Conservation (phyloP, 768 basidiomycete species). For the Podaxis rugospora region DNA sequence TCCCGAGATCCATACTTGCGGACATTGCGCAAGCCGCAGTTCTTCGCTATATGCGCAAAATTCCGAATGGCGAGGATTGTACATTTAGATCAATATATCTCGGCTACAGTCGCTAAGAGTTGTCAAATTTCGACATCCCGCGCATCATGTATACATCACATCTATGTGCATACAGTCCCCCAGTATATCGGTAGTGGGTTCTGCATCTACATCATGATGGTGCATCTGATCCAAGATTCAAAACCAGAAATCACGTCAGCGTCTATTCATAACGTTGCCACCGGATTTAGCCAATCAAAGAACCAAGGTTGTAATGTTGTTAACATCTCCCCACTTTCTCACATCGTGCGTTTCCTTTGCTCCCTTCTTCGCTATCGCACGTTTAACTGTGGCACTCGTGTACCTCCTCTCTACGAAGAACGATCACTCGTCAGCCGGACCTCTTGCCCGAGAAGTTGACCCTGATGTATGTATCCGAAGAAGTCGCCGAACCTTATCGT, state of each 20-base stretch:
- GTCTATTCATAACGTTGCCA: not conserved
- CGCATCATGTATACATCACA: not conserved
- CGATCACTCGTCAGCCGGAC: not conserved
- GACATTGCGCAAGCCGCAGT: not conserved
- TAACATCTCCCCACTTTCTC: not conserved
- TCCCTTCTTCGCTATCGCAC: not conserved
- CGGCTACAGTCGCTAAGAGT: not conserved
- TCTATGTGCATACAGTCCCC: not conserved
- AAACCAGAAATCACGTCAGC: not conserved
- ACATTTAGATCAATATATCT: not conserved
- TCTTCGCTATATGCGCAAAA: not conserved
- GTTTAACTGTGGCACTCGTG: not conserved
- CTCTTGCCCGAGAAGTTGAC: not conserved
- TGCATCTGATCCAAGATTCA: not conserved
- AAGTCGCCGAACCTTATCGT: not conserved
- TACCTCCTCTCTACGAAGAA: not conserved
- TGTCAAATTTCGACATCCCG: not conserved
- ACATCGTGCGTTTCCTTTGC: not conserved
- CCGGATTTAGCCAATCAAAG: not conserved
- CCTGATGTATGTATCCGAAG: not conserved
- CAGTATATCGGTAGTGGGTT: no score
- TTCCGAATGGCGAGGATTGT: not conserved
- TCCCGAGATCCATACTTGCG: not conserved
- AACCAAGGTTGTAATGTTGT: not conserved
- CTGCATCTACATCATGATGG: not conserved